Conservation (phyloP, 345 rosid genomes). For the Hypericum perforatum region DNA sequence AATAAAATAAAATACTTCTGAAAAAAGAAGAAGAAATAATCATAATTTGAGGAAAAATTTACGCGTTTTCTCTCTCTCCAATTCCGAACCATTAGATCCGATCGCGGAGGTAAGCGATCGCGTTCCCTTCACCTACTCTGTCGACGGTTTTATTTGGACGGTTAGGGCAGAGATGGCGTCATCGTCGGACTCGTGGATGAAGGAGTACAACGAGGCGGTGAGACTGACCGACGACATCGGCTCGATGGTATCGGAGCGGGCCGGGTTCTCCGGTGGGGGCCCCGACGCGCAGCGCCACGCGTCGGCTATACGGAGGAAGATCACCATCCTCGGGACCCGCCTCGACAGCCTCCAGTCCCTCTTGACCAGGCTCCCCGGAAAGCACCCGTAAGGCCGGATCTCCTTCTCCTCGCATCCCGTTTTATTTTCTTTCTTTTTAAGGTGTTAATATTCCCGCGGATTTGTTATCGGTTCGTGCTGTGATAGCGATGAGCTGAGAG, state of each 20-base stretch:
- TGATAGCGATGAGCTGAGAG: too few species aligned
- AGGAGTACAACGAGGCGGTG: constrained; percentile 67
- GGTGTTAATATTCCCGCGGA: too few species aligned
- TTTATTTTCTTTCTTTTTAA: background rate
- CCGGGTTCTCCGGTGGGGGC: constrained; percentile 42
- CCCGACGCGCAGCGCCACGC: constrained; percentile 85
- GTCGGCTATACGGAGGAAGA: constrained; percentile 78
- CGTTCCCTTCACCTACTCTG: too few species aligned
- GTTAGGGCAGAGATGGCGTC: constrained; percentile 42
- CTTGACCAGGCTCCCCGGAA: constrained; percentile 56
- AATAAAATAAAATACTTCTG: too few species aligned
- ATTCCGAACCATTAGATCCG: too few species aligned
- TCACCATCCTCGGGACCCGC: constrained; percentile 73
- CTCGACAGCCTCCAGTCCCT: constrained; percentile 73
- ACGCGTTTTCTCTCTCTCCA: too few species aligned
- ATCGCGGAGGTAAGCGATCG: too few species aligned
- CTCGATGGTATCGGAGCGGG: constrained; percentile 73
- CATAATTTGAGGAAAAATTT: too few species aligned
- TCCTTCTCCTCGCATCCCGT: background rate
- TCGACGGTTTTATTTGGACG: too few species aligned
- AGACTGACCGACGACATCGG: constrained; percentile 69
- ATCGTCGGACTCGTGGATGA: constrained; percentile 73
- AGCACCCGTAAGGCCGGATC: constrained; percentile 53
- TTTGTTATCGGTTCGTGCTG: too few species aligned
- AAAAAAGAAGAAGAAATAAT: too few species aligned